Conservation (phyloP, 73 alveolate genomes). For the Blepharisma japonicum region DNA sequence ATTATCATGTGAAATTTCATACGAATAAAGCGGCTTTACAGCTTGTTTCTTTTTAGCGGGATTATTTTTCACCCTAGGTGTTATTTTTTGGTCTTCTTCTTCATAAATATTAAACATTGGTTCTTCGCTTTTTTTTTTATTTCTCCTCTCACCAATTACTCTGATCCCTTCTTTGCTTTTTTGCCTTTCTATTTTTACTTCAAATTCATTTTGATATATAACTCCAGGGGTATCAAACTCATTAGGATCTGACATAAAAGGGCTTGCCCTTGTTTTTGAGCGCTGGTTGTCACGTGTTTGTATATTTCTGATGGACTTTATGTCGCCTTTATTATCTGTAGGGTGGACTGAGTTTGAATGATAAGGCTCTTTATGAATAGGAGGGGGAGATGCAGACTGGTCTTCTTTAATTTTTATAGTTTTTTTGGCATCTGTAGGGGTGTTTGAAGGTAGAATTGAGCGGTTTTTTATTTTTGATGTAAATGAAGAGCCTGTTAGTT, state of each 20-base stretch:
- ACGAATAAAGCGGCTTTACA: neutral
- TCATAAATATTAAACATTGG: neutral
- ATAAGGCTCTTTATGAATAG: neutral
- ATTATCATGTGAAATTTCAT: neutral
- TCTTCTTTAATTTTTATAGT: neutral
- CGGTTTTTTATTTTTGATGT: no score
- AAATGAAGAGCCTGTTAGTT: no score
- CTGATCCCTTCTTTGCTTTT: slow-evolving; percentile 17
- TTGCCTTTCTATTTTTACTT: slow-evolving; percentile 1
- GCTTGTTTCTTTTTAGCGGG: neutral
- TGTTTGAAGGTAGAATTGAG: neutral
- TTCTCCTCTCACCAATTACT: neutral
- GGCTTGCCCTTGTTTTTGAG: slow-evolving; percentile 4
- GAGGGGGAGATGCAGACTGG: neutral
- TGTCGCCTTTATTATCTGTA: no score
- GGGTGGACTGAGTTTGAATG: no score
- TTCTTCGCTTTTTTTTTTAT: neutral
- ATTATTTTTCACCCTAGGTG: neutral
- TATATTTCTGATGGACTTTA: neutral
- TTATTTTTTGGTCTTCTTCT: neutral
- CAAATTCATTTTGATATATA: neutral
- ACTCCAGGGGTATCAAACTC: neutral
- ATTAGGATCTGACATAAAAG: neutral
- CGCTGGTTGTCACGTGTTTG: slow-evolving; percentile 36
- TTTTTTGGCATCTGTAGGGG: neutral